These are phyloP conservation scores for Stylonectria norvegica DNA, from an alignment of 2,329 filamentous ascomycete species.

Conservation along the genomic window DNA sequence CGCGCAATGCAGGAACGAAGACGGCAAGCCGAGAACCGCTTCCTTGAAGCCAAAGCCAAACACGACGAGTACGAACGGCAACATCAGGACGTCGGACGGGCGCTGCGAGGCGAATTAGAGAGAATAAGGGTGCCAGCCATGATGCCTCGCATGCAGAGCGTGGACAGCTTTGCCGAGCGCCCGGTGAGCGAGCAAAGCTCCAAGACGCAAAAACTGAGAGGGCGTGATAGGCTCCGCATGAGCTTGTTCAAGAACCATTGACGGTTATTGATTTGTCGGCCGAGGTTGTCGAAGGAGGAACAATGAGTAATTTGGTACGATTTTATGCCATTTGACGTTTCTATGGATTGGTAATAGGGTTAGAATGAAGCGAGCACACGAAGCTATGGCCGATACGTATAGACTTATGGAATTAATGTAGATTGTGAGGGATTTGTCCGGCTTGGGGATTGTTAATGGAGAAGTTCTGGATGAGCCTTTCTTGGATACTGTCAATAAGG, in stretches of 20 bases:
- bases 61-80: slow-evolving; percentile 44
- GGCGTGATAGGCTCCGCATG: slow-evolving; percentile 19
- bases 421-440: no score
- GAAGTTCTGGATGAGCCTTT: no score
- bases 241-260: slow-evolving; percentile 19
- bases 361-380: no score
- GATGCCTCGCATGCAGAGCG: slow-evolving; percentile 20
- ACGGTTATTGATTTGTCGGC: slow-evolving; percentile 7
- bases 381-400: no score
- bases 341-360: no score
- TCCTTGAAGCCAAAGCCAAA: slow-evolving; percentile 41
- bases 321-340: no score
- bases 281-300: no score
- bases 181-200: slow-evolving; percentile 21
- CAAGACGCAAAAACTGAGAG: slow-evolving; percentile 17
- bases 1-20: slow-evolving; percentile 39
- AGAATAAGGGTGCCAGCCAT: slow-evolving; percentile 6
- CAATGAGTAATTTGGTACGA: slow-evolving; percentile 1
- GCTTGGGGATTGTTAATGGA: no score
- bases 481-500: no score
- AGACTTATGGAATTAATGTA: no score
- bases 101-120: slow-evolving; percentile 38
- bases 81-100: slow-evolving; percentile 40
- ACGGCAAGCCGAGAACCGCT: slow-evolving; percentile 39
- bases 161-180: slow-evolving; percentile 22